A percentile compares a stretch with the other conserved stretches of the same genome.
These are phyloP conservation scores for Polytrichum formosum DNA, from an alignment of 225 moss, liverwort and hornwort species.

Conservation along the genomic window DNA sequence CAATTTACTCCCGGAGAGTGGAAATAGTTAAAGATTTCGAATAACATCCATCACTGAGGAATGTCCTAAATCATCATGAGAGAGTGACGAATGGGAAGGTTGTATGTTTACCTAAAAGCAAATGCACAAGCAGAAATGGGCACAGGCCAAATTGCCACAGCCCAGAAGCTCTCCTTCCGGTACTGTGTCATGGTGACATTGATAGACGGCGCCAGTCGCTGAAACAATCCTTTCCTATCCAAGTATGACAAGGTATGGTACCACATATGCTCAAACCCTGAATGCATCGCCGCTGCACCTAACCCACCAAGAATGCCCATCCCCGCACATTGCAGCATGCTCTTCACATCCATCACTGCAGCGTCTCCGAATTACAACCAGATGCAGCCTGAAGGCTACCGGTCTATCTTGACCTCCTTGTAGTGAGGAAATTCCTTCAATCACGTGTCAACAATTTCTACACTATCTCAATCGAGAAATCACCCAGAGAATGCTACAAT, in stretches of 20 bases:
- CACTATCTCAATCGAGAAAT: too few relatives aligned
- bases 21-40: too few relatives aligned
- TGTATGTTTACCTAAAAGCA: conserved; percentile 9
- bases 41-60: too few relatives aligned
- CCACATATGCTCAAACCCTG: conserved; percentile 36
- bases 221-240: conserved; percentile 26
- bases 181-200: conserved; percentile 30
- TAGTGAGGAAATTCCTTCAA: too few relatives aligned
- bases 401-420: too few relatives aligned
- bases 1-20: too few relatives aligned
- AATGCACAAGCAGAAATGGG: conserved; percentile 16
- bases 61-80: too few relatives aligned
- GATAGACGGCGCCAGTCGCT: conserved; percentile 36
- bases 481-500: too few relatives aligned
- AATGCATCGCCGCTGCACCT: conserved; percentile 30
- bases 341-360: conserved; percentile 4
- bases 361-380: too few relatives aligned
- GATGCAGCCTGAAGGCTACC: too few relatives aligned
- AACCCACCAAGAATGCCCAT: conserved; percentile 36
- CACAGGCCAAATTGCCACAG: conserved; percentile 26
- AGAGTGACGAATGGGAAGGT: too few relatives aligned
- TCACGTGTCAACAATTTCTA: too few relatives aligned
- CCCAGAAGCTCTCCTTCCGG: conserved; percentile 43
- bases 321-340: conserved; percentile 2
- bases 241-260: conserved; percentile 29